These are phyloP conservation scores for Rhizopogon sp. DNA, from an alignment of 768 basidiomycete genomes.

Conservation along the genomic window DNA sequence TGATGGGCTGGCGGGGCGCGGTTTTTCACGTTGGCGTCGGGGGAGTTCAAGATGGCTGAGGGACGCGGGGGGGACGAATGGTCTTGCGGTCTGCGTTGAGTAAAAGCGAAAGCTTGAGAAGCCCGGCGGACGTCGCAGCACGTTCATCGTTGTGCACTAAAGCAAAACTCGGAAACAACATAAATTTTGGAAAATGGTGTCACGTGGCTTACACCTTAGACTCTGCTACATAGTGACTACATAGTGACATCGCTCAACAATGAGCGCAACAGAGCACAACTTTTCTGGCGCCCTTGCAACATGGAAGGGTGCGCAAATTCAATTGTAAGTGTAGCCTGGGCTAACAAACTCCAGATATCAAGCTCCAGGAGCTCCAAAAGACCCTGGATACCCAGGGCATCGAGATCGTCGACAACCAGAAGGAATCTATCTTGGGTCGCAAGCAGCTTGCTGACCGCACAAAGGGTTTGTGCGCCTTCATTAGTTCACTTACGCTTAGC, in stretches of 20 bases:
- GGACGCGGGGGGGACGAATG: constrained; percentile 34
- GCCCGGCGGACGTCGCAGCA: constrained; percentile 13
- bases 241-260: constrained; percentile 1
- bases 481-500: background rate
- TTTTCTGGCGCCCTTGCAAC: constrained; percentile 90
- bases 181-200: background rate
- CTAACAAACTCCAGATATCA: constrained; percentile 54
- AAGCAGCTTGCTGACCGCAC: constrained; percentile 95
- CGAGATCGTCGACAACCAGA: constrained; percentile 97
- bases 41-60: constrained; percentile 12
- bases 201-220: background rate
- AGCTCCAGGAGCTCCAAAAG: constrained; percentile 87
- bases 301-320: constrained; percentile 73
- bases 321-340: background rate
- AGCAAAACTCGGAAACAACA: too few species aligned
- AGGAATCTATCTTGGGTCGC: constrained; percentile 90
- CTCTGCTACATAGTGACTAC: background rate
- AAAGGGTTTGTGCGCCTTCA: constrained; percentile 57
- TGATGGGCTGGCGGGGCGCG: constrained; percentile 58
- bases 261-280: constrained; percentile 56
- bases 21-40: background rate
- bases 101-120: background rate
- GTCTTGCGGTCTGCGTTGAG: constrained; percentile 15
- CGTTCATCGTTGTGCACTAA: constrained; percentile 18
- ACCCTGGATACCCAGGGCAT: constrained; percentile 88